phyloP scores from a whole-genome alignment of 176 grass and related monocot genomes.

The Rhynchospora breviuscula region DNA sequence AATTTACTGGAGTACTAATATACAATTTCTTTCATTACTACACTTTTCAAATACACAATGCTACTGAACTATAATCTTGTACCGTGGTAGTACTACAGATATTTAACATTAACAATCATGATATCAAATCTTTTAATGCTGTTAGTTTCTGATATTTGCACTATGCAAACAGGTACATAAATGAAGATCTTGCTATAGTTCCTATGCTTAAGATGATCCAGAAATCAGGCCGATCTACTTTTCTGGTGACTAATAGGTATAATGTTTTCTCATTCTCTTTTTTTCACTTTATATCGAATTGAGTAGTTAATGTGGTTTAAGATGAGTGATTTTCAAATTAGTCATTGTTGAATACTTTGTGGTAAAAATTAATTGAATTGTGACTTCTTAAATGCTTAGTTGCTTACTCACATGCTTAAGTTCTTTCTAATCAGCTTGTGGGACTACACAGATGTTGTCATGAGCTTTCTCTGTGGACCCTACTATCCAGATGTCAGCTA shows the following conservation, averaged over 20 bases:
- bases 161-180: slow-evolving; percentile 60
- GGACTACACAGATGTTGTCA: slow-evolving; percentile 95
- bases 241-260: slow-evolving; percentile 95
- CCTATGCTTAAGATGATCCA: slow-evolving; percentile 95
- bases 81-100: background rate
- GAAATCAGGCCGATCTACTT: slow-evolving; percentile 79
- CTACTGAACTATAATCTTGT: background rate
- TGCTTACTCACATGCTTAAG: slow-evolving; percentile 23
- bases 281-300: slow-evolving; percentile 17
- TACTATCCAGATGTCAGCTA: slow-evolving; percentile 41
- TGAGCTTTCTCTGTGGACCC: slow-evolving; percentile 84
- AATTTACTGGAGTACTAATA: background rate
- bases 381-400: too few species aligned
- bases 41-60: background rate
- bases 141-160: background rate
- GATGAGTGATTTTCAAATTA: slow-evolving; percentile 13
- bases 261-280: background rate
- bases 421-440: slow-evolving; percentile 60
- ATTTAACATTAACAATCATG: background rate
- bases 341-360: slow-evolving; percentile 9
- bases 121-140: background rate
- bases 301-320: too few species aligned
- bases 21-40: background rate
- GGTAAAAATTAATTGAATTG: too few species aligned
- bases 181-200: slow-evolving; percentile 80